Evolutionary conservation across 192 early-diverging fungal species (phyloP).

Genomic region (Coemansia sp.): DNA sequence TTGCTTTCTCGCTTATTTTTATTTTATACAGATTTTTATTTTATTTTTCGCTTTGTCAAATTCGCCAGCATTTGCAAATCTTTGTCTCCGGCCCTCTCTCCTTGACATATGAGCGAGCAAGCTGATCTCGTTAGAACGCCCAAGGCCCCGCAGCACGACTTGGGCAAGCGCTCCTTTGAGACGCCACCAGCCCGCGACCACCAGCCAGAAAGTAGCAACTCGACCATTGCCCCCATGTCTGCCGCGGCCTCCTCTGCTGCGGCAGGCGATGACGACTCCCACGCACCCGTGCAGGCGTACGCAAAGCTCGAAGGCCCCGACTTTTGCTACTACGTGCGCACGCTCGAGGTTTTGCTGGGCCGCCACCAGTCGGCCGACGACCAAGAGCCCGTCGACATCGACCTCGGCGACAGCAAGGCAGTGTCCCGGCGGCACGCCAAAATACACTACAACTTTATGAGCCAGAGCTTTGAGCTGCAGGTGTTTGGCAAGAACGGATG

Average conservation of each 20-base stretch:
- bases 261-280: slow-evolving; percentile 12
- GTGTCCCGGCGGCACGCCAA: slow-evolving; percentile 84
- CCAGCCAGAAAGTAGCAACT: slow-evolving; percentile 4
- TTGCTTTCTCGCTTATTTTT: slow-evolving; percentile 8
- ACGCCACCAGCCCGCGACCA: slow-evolving; percentile 10
- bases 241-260: slow-evolving; percentile 2
- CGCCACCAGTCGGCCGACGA: slow-evolving; percentile 57
- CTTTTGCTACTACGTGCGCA: slow-evolving; percentile 82
- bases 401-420: slow-evolving; percentile 77
- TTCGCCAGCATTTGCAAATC: background rate
- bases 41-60: background rate
- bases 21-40: background rate
- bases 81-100: background rate
- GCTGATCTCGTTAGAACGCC: slow-evolving; percentile 32
- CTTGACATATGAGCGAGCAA: slow-evolving; percentile 24
- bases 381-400: slow-evolving; percentile 74
- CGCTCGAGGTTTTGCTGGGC: slow-evolving; percentile 74
- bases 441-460: slow-evolving; percentile 81
- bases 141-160: slow-evolving; percentile 18
- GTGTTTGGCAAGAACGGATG: slow-evolving; percentile 89
- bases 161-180: slow-evolving; percentile 11
- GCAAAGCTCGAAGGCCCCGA: slow-evolving; percentile 84
- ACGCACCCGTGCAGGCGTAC: slow-evolving; percentile 76
- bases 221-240: slow-evolving; percentile 8
- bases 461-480: slow-evolving; percentile 77